A percentile compares a stretch with the other conserved stretches of the same genome.
These are phyloP conservation scores for Thielaviopsis euricoi DNA, from an alignment of 2,329 filamentous ascomycete genomes.

Conservation along the genomic window DNA sequence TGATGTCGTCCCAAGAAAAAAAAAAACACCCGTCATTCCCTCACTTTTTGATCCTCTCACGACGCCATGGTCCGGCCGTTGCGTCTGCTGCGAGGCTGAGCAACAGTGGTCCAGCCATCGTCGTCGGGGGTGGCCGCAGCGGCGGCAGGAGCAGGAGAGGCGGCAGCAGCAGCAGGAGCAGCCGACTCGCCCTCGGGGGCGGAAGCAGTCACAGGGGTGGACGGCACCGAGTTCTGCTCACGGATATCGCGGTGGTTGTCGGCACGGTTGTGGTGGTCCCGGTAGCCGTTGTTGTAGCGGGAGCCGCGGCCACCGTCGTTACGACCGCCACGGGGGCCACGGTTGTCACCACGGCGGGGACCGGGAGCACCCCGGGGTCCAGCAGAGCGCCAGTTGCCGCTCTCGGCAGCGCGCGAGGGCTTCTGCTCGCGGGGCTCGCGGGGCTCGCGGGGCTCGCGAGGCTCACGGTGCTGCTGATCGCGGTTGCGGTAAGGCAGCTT, in stretches of 20 bases:
- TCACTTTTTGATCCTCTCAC: background rate
- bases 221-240: slow-evolving; percentile 16
- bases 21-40: slow-evolving; percentile 1
- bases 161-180: slow-evolving; percentile 17
- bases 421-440: slow-evolving; percentile 30
- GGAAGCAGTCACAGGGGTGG: slow-evolving; percentile 13
- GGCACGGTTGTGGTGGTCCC: slow-evolving; percentile 1
- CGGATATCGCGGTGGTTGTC: slow-evolving; percentile 15
- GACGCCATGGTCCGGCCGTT: slow-evolving; percentile 3
- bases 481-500: slow-evolving; percentile 25
- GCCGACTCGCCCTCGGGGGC: slow-evolving; percentile 12
- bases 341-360: slow-evolving; percentile 28
- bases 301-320: no score
- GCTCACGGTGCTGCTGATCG: slow-evolving; percentile 20
- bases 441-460: slow-evolving; percentile 23
- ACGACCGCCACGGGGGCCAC: slow-evolving; percentile 21
- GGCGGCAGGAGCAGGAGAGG: slow-evolving; percentile 17
- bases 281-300: background rate
- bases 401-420: slow-evolving; percentile 36
- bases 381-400: slow-evolving; percentile 42
- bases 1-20: background rate
- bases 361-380: slow-evolving; percentile 24
- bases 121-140: slow-evolving; percentile 29
- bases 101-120: slow-evolving; percentile 49
- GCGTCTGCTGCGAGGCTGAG: slow-evolving; percentile 14